Conservation (phyloP, 805 yeast genomes). For the Candida jianshihensis region DNA sequence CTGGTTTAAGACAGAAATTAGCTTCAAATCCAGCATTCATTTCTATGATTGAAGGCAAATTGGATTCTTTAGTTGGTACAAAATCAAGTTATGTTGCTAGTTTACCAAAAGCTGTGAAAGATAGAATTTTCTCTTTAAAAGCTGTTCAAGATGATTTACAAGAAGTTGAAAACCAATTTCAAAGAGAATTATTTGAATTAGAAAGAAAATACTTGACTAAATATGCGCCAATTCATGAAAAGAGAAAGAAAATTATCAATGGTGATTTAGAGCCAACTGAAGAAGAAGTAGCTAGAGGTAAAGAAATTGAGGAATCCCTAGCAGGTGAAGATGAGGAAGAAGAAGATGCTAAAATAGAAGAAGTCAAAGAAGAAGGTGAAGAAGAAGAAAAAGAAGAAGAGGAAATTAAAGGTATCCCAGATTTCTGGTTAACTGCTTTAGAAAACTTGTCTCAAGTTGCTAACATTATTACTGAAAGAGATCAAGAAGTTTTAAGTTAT, state of each 20-base stretch:
- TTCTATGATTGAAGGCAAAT: conserved; percentile 83
- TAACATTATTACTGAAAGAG: conserved; percentile 84
- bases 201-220: conserved; percentile 71
- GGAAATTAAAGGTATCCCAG: conserved; percentile 71
- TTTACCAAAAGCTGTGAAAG: conserved; percentile 65
- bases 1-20: conserved; percentile 35
- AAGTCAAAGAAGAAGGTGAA: conserved; percentile 36
- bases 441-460: conserved; percentile 77
- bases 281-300: conserved; percentile 76
- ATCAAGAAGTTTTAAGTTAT: conserved; percentile 69
- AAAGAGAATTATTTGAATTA: conserved; percentile 76
- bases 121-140: conserved; percentile 77
- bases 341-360: conserved; percentile 35
- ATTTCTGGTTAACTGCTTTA: conserved; percentile 94
- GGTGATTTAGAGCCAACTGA: conserved; percentile 74
- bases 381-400: conserved; percentile 36
- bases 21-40: conserved; percentile 77
- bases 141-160: conserved; percentile 73
- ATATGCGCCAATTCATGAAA: conserved; percentile 70
- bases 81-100: conserved; percentile 80
- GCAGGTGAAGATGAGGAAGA: conserved; percentile 34
- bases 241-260: conserved; percentile 62
- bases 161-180: conserved; percentile 84
- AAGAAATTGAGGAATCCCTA: conserved; percentile 54
- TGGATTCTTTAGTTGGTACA: conserved; percentile 77